Percentiles rank a stretch among this genome's conserved stretches.
Conservation (phyloP, 2,329 filamentous ascomycete genomes). For the Teratosphaeria nubilosa region DNA sequence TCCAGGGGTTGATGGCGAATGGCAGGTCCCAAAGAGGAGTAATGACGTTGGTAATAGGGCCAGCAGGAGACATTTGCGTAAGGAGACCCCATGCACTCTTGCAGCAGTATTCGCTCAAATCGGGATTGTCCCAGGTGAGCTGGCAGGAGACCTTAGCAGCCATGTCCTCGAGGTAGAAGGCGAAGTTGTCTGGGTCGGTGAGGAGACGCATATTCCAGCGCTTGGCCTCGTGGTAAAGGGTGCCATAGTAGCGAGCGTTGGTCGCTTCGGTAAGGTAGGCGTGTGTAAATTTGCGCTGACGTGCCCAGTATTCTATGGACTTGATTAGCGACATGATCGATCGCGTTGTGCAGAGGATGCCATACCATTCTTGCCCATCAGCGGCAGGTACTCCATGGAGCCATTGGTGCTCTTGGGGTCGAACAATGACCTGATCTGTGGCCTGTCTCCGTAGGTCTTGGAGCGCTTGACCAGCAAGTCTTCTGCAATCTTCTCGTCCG, state of each 20-base stretch:
- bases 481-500: slow-evolving; percentile 25
- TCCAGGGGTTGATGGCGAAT: slow-evolving; percentile 22
- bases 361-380: slow-evolving; percentile 17
- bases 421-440: slow-evolving; percentile 34
- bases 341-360: neutral
- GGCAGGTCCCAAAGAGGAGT: slow-evolving; percentile 24
- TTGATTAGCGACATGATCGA: neutral
- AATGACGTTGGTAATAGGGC: slow-evolving; percentile 25
- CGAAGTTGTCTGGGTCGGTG: slow-evolving; percentile 21
- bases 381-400: slow-evolving; percentile 21
- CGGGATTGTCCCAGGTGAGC: slow-evolving; percentile 44
- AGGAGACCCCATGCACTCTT: slow-evolving; percentile 38
- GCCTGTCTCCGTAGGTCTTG: slow-evolving; percentile 25
- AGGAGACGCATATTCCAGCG: slow-evolving; percentile 38
- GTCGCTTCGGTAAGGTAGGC: slow-evolving; percentile 18
- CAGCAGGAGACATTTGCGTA: slow-evolving; percentile 24
- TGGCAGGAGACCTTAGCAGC: slow-evolving; percentile 48
- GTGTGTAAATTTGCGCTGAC: slow-evolving; percentile 26
- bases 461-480: slow-evolving; percentile 25
- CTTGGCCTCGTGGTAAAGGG: slow-evolving; percentile 38
- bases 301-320: slow-evolving; percentile 17
- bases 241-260: slow-evolving; percentile 28
- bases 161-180: slow-evolving; percentile 43
- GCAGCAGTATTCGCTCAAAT: slow-evolving; percentile 39
- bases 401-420: slow-evolving; percentile 43